Evolutionary conservation across 495 filamentous ascomycete genomes (phyloP).

Genomic region (Schizothecium vesticola): DNA sequence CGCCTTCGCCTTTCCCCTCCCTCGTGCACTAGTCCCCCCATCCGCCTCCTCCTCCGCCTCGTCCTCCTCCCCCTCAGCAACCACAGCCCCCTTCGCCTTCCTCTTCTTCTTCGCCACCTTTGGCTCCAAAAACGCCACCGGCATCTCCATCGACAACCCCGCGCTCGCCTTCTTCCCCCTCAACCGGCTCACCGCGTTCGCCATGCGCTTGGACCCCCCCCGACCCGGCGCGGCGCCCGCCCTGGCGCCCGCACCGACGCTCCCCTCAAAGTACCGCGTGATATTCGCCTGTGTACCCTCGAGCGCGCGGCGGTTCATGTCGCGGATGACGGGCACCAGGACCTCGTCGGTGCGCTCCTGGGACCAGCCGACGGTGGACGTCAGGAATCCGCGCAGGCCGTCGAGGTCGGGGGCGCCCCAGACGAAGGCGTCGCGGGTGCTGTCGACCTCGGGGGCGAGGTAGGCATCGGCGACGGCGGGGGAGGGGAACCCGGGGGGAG

Average conservation of each 20-base stretch:
- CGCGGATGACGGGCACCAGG: conserved; percentile 84
- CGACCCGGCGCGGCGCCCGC: conserved; percentile 64
- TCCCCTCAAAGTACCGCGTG: conserved; percentile 69
- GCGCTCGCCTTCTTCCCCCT: conserved; percentile 25
- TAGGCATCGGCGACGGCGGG: conserved; percentile 70
- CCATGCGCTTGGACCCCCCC: conserved; percentile 74
- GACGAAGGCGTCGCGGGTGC: conserved; percentile 69
- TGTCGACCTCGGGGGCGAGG: conserved; percentile 76
- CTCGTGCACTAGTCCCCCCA: neutral
- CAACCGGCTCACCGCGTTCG: conserved; percentile 69
- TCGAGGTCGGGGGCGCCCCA: conserved; percentile 96
- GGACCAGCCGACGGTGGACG: conserved; percentile 90
- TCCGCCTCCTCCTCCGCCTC: conserved; percentile 10
- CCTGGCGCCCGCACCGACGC: conserved; percentile 33
- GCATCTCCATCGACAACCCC: conserved; percentile 19
- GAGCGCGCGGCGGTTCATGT: conserved; percentile 80
- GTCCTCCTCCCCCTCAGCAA: conserved; percentile 26
- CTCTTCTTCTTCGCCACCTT: conserved; percentile 25
- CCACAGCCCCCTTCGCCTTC: conserved; percentile 14
- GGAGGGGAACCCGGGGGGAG: conserved; percentile 74
- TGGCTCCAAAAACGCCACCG: conserved; percentile 14
- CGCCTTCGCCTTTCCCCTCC: conserved; percentile 18
- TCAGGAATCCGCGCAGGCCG: conserved; percentile 75
- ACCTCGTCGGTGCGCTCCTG: conserved; percentile 90
- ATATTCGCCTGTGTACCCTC: conserved; percentile 97